These are phyloP conservation scores for Aspergillus felis DNA, from an alignment of 2,329 filamentous ascomycete species.

Conservation along the genomic window DNA sequence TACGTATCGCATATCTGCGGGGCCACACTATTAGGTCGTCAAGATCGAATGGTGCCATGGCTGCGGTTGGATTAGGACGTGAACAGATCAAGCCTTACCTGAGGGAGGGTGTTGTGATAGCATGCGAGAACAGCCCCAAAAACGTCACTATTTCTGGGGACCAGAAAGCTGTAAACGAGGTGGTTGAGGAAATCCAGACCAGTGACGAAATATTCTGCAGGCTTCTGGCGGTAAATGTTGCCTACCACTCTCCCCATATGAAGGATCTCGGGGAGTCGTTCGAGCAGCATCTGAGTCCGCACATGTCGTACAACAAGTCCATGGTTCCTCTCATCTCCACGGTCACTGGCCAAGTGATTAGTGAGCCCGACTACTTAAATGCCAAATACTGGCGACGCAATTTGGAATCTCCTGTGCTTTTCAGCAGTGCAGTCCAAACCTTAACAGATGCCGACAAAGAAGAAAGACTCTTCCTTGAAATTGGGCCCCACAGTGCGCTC, in stretches of 20 bases:
- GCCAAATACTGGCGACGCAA: slow-evolving; percentile 5
- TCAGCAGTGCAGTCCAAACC: not conserved
- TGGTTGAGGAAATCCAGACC: slow-evolving; percentile 12
- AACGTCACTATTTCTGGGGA: slow-evolving; percentile 39
- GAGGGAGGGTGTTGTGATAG: slow-evolving; percentile 16
- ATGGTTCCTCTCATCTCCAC: not conserved
- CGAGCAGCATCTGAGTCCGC: no score
- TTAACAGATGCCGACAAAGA: no score
- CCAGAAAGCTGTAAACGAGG: slow-evolving; percentile 16
- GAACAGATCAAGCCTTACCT: slow-evolving; percentile 5
- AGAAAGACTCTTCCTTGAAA: no score
- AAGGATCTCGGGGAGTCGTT: not conserved
- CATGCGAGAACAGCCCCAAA: slow-evolving; percentile 37
- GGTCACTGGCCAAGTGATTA: not conserved
- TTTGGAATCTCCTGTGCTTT: slow-evolving; percentile 4
- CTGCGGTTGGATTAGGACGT: slow-evolving; percentile 14
- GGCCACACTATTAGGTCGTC: not conserved
- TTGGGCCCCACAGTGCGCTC: no score
- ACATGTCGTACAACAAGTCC: no score
- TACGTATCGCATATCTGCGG: slow-evolving; percentile 4
- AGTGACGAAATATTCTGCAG: slow-evolving; percentile 15
- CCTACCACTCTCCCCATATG: slow-evolving; percentile 29
- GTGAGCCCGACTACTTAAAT: not conserved
- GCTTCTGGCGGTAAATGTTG: slow-evolving; percentile 15
- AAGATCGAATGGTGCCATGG: slow-evolving; percentile 13